Conservation (phyloP, 1,284 basidiomycete genomes). For the Tilletia setariae region DNA sequence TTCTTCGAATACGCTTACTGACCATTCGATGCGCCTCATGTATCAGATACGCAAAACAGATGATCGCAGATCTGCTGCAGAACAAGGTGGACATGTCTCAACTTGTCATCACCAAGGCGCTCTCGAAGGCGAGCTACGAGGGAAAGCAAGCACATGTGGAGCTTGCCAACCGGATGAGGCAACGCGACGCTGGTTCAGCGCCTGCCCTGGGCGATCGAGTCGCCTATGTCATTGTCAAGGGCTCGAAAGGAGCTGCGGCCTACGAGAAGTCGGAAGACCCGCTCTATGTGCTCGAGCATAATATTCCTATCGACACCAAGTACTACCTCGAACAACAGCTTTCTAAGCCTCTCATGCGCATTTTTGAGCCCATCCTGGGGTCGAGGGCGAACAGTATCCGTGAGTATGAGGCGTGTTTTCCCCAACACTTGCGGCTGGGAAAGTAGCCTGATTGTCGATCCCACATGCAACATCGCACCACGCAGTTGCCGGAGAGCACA, state of each 20-base stretch:
- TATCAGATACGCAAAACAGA: slow-evolving; percentile 34
- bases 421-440: neutral
- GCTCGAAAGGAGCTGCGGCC: slow-evolving; percentile 47
- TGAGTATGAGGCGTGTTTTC: slow-evolving; percentile 14
- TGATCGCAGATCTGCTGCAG: slow-evolving; percentile 52
- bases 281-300: slow-evolving; percentile 53
- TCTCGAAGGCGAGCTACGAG: slow-evolving; percentile 49
- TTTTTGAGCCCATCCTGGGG: slow-evolving; percentile 54
- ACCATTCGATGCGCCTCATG: too few species aligned
- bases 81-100: slow-evolving; percentile 55
- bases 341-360: slow-evolving; percentile 52
- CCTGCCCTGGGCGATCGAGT: slow-evolving; percentile 53
- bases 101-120: slow-evolving; percentile 53
- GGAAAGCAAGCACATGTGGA: slow-evolving; percentile 54
- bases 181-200: slow-evolving; percentile 52
- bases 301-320: slow-evolving; percentile 53
- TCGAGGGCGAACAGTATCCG: slow-evolving; percentile 39
- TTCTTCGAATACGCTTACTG: neutral
- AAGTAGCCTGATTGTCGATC: neutral
- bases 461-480: neutral
- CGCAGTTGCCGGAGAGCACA: slow-evolving; percentile 48
- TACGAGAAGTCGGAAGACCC: slow-evolving; percentile 54
- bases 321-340: slow-evolving; percentile 55
- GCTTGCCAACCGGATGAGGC: slow-evolving; percentile 52
- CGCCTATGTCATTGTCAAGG: slow-evolving; percentile 54